Conservation (phyloP, 176 grass and related monocot species). For the Avena insularis region DNA sequence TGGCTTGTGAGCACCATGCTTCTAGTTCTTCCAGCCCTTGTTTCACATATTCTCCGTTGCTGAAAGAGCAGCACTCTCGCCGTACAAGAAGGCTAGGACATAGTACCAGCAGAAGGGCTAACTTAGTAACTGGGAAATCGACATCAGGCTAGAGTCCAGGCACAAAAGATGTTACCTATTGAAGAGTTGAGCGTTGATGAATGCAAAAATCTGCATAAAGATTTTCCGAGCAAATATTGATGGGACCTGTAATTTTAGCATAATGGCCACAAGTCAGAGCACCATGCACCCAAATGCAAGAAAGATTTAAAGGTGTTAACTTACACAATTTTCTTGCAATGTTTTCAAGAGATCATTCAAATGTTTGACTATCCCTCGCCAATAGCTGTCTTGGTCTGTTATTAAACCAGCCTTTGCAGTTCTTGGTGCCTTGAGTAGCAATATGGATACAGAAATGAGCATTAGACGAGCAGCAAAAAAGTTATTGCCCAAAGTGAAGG, state of each 20-base stretch:
- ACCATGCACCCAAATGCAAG: conserved; percentile 32
- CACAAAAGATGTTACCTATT: conserved; percentile 66
- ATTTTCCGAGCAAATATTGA: conserved; percentile 72
- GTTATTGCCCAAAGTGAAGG: not conserved
- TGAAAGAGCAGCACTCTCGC: conserved; percentile 94
- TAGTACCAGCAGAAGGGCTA: conserved; percentile 25
- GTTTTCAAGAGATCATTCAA: conserved; percentile 71
- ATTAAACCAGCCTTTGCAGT: conserved; percentile 76
- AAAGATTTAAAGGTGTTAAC: conserved; percentile 13
- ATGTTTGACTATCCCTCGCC: conserved; percentile 69
- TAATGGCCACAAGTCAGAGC: conserved; percentile 36
- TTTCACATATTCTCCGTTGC: conserved; percentile 98
- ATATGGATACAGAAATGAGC: conserved; percentile 20
- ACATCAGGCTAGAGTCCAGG: conserved; percentile 19
- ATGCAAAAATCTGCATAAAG: conserved; percentile 78
- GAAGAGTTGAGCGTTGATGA: conserved; percentile 91
- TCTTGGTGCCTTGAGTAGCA: conserved; percentile 67
- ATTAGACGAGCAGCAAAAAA: conserved; percentile 45
- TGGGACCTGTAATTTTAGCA: conserved; percentile 68
- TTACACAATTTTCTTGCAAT: conserved; percentile 96
- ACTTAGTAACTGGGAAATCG: conserved; percentile 23
- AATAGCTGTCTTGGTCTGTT: conserved; percentile 71
- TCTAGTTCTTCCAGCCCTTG: conserved; percentile 83
- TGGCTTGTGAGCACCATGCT: conserved; percentile 70
- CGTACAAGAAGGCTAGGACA: conserved; percentile 75